Evolutionary conservation across 2,329 filamentous ascomycete genomes (phyloP), one percentile per base, ranked within the genome.

Genomic region (Seiridium unicorne): DNA sequence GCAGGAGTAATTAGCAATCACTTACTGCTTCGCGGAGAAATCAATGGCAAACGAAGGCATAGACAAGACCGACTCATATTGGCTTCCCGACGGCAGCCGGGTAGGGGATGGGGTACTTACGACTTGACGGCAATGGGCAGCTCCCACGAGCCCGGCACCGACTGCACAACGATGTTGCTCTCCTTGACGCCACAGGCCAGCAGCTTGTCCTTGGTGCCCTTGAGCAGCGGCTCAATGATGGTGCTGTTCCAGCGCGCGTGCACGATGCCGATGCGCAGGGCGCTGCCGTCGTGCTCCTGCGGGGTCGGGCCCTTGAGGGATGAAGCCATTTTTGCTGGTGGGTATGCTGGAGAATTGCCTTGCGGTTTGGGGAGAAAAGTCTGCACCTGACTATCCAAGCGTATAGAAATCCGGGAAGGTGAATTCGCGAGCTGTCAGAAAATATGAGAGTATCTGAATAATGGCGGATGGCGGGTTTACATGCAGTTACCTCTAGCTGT

Each of bases 211-310:
- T 89, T 91, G 51, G 91, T 87, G 65, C 95, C 95, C 57, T 84
- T 81, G 62, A 99, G 84, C 60, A 99, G 87, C 57, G 92, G 88
- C 61, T 91, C 88, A 76, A 98, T 97, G 73, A 99, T 92, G 66
- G 84, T 84, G 65, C 83, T 84, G 80, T 99, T 99, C 95, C 95
- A 99, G 70, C 95, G 89, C 61, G 94, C 94, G 79, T 98, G 95
- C 61, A 99, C 86, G 73, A 99, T 98, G 73, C 91, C 94, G 73
- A 99, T 89, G 72, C 95, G 92, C 65, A 99, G 86, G 70, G 81
- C 82, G 69, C 86, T 86, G 75, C 91, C 90, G 73, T 89, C 81
- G 75, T 86, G 82, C 68, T 83, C 78, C 72, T 87, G 78, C 58
- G 79, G 77, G 64, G 78, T 77, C n/a, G 84, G 84, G 61, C 82